These are phyloP conservation scores for Alternaria novae-zelandiae DNA, from an alignment of 2,329 filamentous ascomycete genomes.

Conservation along the genomic window DNA sequence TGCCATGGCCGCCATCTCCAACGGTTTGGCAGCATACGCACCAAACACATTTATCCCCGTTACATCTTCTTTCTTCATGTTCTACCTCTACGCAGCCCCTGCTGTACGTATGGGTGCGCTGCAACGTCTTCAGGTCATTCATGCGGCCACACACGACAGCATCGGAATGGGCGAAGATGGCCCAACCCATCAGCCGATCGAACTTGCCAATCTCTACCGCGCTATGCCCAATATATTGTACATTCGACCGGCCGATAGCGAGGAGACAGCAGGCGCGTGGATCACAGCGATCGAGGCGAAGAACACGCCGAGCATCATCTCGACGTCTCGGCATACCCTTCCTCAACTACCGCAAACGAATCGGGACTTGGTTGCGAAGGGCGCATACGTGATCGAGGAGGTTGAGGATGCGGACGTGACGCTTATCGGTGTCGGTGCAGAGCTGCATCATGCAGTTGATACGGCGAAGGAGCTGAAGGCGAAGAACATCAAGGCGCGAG, in stretches of 20 bases:
- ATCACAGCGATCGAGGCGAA: constrained; percentile 52
- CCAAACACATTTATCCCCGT: constrained; percentile 60
- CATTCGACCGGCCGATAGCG: constrained; percentile 64
- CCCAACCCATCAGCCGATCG: constrained; percentile 68
- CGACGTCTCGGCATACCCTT: constrained; percentile 55
- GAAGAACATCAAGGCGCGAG: constrained; percentile 52
- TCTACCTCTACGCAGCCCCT: constrained; percentile 65
- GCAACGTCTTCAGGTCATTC: constrained; percentile 62
- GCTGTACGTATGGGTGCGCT: constrained; percentile 67
- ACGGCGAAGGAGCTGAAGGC: constrained; percentile 50
- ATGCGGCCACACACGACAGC: constrained; percentile 66
- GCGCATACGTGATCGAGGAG: constrained; percentile 58
- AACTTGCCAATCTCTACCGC: constrained; percentile 62
- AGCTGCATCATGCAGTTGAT: constrained; percentile 56
- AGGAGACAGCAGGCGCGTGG: constrained; percentile 64
- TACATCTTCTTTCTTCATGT: constrained; percentile 67
- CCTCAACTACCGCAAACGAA: constrained; percentile 45
- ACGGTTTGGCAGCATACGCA: constrained; percentile 62
- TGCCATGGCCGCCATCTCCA: constrained; percentile 49
- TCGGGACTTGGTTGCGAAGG: constrained; percentile 52
- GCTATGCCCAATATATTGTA: constrained; percentile 69
- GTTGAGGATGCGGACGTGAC: constrained; percentile 52
- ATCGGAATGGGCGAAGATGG: constrained; percentile 63
- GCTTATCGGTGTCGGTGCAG: constrained; percentile 51
- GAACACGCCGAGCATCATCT: constrained; percentile 56